phyloP scores from a whole-genome alignment of 2,329 filamentous ascomycete species.

The Fusarium hainanense region DNA sequence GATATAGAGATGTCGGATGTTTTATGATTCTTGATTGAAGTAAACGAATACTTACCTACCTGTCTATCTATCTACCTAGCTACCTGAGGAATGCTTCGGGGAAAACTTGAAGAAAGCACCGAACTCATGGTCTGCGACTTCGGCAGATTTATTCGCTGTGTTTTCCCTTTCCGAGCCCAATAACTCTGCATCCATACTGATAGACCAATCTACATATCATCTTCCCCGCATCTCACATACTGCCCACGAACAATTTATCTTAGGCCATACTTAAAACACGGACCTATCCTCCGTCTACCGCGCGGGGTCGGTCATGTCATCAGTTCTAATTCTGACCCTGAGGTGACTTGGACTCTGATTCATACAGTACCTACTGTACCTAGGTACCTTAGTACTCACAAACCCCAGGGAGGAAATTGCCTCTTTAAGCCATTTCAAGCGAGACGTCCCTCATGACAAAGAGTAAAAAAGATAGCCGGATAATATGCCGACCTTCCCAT shows the following conservation, averaged over 20 bases:
- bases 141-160: slow-evolving; percentile 1
- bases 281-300: slow-evolving; percentile 30
- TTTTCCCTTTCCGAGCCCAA: background rate
- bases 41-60: background rate
- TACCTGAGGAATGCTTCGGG: background rate
- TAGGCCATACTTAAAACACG: slow-evolving; percentile 31
- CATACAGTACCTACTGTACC: no score
- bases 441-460: slow-evolving; percentile 6
- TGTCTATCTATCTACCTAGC: no score
- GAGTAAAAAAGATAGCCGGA: slow-evolving; percentile 35
- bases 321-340: slow-evolving; percentile 2
- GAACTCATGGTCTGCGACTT: background rate
- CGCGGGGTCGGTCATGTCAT: slow-evolving; percentile 24
- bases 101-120: background rate
- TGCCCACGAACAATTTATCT: background rate
- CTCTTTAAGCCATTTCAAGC: slow-evolving; percentile 35
- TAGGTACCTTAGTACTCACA: background rate
- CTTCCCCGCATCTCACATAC: slow-evolving; percentile 25
- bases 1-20: background rate
- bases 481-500: slow-evolving; percentile 31
- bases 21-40: slow-evolving; percentile 2
- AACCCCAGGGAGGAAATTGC: slow-evolving; percentile 36
- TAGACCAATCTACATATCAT: background rate
- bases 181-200: background rate
- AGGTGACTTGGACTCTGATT: background rate